Conservation (phyloP, 1,139 yeast genomes). For the Diutina neorugosa region DNA sequence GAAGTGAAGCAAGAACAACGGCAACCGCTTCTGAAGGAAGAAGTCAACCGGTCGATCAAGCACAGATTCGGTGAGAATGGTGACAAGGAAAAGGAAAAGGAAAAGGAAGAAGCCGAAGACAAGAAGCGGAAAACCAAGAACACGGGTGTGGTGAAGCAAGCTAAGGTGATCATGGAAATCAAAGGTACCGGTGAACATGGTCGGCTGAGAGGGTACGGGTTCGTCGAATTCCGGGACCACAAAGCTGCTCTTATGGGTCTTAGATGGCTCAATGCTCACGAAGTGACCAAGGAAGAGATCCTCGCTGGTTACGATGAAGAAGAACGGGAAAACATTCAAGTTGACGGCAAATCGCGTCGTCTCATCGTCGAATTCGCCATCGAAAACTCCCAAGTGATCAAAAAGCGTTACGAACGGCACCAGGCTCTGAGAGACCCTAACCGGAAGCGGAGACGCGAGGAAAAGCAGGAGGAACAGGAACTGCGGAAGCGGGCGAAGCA, state of each 20-base stretch:
- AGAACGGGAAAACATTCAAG: conserved; percentile 40
- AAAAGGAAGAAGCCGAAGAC: conserved; percentile 34
- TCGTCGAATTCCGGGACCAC: conserved; percentile 87
- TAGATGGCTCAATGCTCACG: conserved; percentile 94
- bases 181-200: conserved; percentile 83
- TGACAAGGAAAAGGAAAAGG: conserved; percentile 17
- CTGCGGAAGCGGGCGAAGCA: conserved; percentile 15
- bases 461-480: conserved; percentile 14
- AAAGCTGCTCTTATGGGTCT: conserved; percentile 90
- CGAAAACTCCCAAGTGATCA: conserved; percentile 87
- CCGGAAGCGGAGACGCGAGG: conserved; percentile 12
- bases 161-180: conserved; percentile 85
- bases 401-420: conserved; percentile 62
- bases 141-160: conserved; percentile 85
- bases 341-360: conserved; percentile 56
- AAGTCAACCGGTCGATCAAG: conserved; percentile 56
- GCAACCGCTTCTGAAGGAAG: conserved; percentile 86
- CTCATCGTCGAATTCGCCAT: conserved; percentile 91
- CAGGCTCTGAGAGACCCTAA: conserved; percentile 39
- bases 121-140: conserved; percentile 55
- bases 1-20: conserved; percentile 69
- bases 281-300: conserved; percentile 60
- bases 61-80: background rate
- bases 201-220: conserved; percentile 94
- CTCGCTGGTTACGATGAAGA: conserved; percentile 63